phyloP scores from a whole-genome alignment of 192 early-diverging fungal species.

The Mortierella alpina region DNA sequence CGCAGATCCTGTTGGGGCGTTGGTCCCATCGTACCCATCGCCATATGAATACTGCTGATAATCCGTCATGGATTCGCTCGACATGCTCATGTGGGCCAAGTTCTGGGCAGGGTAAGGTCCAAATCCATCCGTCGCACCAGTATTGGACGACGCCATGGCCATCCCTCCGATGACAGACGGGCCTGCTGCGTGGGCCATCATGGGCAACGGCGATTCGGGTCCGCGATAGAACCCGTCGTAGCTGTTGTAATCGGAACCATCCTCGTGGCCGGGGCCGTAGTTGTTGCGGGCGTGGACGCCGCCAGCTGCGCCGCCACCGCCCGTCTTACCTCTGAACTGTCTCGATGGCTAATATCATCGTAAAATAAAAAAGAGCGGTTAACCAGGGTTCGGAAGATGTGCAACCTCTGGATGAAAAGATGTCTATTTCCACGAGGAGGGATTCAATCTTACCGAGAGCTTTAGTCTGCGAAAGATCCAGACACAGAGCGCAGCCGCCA shows the following conservation, averaged over 20 bases:
- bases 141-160: background rate
- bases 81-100: slow-evolving; percentile 23
- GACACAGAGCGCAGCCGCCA: slow-evolving; percentile 28
- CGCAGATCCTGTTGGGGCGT: background rate
- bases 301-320: background rate
- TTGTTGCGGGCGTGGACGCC: background rate
- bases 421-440: background rate
- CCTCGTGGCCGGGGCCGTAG: background rate
- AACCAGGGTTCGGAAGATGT: background rate
- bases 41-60: background rate
- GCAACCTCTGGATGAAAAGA: too few species aligned
- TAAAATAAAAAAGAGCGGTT: background rate
- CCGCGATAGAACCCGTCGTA: slow-evolving; percentile 5
- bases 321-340: slow-evolving; percentile 41
- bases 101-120: background rate
- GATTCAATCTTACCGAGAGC: slow-evolving; percentile 25
- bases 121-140: background rate
- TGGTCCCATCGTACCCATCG: background rate
- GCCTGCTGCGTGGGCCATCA: background rate
- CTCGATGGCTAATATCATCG: slow-evolving; percentile 25
- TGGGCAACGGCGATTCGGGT: background rate
- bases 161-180: background rate
- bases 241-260: slow-evolving; percentile 12
- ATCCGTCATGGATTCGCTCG: slow-evolving; percentile 14
- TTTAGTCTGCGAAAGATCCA: slow-evolving; percentile 57